phyloP scores from a whole-genome alignment of 2,329 filamentous ascomycete species.

The Pseudocercospora eumusae region DNA sequence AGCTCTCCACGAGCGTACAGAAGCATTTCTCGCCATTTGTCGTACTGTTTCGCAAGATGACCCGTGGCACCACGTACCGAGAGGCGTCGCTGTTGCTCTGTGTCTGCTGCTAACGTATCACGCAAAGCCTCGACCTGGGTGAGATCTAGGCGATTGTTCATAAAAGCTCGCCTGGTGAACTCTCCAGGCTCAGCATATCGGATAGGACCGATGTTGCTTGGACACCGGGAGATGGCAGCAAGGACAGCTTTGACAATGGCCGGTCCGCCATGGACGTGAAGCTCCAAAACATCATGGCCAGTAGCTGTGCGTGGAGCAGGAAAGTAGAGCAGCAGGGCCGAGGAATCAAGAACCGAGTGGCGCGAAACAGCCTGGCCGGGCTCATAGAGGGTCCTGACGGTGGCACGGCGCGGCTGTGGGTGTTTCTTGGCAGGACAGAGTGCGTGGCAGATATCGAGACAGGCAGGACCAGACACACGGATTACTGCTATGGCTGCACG shows the following conservation, averaged over 20 bases:
- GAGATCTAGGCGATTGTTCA: constrained; percentile 81
- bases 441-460: constrained; percentile 64
- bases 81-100: constrained; percentile 87
- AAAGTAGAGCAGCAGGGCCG: constrained; percentile 80
- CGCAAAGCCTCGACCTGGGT: constrained; percentile 73
- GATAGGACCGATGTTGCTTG: constrained; percentile 45
- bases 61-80: constrained; percentile 74
- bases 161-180: constrained; percentile 89
- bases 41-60: constrained; percentile 72
- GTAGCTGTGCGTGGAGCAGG: constrained; percentile 80
- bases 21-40: constrained; percentile 74
- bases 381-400: constrained; percentile 72
- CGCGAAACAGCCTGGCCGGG: constrained; percentile 47
- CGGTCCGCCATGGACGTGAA: constrained; percentile 90
- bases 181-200: constrained; percentile 94
- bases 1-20: constrained; percentile 84
- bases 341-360: constrained; percentile 66
- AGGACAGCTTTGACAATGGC: constrained; percentile 88
- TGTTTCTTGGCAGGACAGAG: constrained; percentile 59
- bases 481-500: constrained; percentile 89
- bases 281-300: constrained; percentile 86
- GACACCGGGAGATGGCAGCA: constrained; percentile 60
- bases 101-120: constrained; percentile 65
- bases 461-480: constrained; percentile 78
- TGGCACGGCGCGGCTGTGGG: constrained; percentile 65